Conservation (phyloP, 768 basidiomycete species). For the Kwoniella botswanensis region DNA sequence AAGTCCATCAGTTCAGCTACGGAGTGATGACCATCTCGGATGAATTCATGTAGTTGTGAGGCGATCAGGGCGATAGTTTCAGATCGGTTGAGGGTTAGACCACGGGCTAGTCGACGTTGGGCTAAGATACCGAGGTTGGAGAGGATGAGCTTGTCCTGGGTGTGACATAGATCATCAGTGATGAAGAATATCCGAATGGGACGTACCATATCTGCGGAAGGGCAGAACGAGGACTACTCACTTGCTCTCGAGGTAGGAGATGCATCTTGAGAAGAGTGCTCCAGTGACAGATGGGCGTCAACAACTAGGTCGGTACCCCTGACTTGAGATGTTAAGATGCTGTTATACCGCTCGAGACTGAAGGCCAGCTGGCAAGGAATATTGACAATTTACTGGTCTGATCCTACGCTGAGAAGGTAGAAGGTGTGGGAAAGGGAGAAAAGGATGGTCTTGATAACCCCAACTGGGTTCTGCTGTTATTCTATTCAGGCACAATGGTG, state of each 20-base stretch:
- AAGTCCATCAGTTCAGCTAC: slow-evolving; percentile 92
- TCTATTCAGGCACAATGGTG: too few species aligned
- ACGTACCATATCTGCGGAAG: too few species aligned
- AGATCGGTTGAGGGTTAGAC: slow-evolving; percentile 79
- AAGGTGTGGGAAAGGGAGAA: too few species aligned
- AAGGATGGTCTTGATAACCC: too few species aligned
- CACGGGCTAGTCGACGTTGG: slow-evolving; percentile 93
- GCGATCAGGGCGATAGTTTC: slow-evolving; percentile 91
- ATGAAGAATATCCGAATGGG: not conserved
- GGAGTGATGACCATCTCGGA: slow-evolving; percentile 83
- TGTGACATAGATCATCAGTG: not conserved
- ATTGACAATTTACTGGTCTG: too few species aligned
- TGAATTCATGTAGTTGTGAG: slow-evolving; percentile 88
- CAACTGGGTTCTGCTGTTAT: too few species aligned
- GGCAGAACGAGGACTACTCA: slow-evolving; percentile 1
- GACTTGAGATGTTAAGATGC: too few species aligned
- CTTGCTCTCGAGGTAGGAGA: slow-evolving; percentile 44
- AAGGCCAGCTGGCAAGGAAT: too few species aligned
- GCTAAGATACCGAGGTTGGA: slow-evolving; percentile 73
- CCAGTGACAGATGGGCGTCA: too few species aligned
- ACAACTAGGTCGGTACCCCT: too few species aligned
- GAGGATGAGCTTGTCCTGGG: slow-evolving; percentile 57
- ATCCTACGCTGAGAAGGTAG: not conserved
- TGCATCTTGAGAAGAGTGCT: slow-evolving; percentile 30
- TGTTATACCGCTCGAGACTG: too few species aligned